Conservation (phyloP, 2,329 filamentous ascomycete genomes). For the Stylonectria norvegica region DNA sequence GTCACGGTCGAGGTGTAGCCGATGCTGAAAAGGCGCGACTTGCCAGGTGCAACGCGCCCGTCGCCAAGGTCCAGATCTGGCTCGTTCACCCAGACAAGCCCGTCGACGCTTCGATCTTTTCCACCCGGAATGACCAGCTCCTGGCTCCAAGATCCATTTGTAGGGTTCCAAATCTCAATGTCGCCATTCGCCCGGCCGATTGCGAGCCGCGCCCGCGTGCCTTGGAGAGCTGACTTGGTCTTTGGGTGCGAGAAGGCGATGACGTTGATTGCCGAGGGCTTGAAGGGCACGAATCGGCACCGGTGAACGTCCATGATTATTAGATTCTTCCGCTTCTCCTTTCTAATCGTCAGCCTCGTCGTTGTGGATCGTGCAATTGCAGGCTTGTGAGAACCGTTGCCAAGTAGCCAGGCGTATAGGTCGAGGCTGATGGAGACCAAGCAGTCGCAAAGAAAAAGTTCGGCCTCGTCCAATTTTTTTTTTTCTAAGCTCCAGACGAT, state of each 20-base stretch:
- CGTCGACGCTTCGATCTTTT: slow-evolving; percentile 82
- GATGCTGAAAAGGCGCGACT: slow-evolving; percentile 88
- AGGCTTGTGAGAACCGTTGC: slow-evolving; percentile 21
- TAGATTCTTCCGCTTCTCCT: too few species aligned
- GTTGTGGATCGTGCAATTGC: too few species aligned
- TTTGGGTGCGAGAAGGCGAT: slow-evolving; percentile 84
- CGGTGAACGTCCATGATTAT: slow-evolving; percentile 87
- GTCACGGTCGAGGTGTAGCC: slow-evolving; percentile 89
- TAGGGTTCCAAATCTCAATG: slow-evolving; percentile 96
- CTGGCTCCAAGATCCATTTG: slow-evolving; percentile 79
- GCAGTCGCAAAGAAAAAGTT: slow-evolving; percentile 29
- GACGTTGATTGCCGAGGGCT: slow-evolving; percentile 87
- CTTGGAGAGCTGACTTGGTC: slow-evolving; percentile 43
- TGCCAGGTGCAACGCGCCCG: slow-evolving; percentile 63
- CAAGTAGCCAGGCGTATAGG: slow-evolving; percentile 26
- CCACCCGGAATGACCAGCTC: slow-evolving; percentile 83
- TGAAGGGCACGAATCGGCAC: slow-evolving; percentile 91
- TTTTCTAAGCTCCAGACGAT: slow-evolving; percentile 23
- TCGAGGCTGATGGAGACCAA: slow-evolving; percentile 11
- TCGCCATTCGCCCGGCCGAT: slow-evolving; percentile 92
- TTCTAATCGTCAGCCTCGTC: too few species aligned
- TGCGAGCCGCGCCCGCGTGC: slow-evolving; percentile 68
- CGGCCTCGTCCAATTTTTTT: slow-evolving; percentile 32
- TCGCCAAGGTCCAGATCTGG: slow-evolving; percentile 66
- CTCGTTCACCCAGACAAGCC: slow-evolving; percentile 86